phyloP scores from a whole-genome alignment of 306 rosid genomes.

The Mimosa bimucronata region DNA sequence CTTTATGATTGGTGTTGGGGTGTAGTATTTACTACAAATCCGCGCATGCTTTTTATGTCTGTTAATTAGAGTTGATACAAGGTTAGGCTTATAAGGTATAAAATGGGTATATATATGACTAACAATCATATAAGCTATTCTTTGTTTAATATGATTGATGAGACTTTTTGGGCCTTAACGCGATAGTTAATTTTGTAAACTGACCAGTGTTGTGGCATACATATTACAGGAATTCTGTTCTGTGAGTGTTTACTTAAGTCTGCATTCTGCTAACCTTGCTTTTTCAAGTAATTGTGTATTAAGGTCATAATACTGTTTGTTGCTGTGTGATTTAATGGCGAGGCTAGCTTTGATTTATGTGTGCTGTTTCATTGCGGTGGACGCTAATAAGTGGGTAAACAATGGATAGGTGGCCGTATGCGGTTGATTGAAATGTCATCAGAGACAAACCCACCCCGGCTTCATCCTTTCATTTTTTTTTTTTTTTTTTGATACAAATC shows the following conservation, averaged over 20 bases:
- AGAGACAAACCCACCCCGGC: constrained; percentile 11
- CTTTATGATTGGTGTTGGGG: neutral
- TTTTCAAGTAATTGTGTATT: neutral
- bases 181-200: neutral
- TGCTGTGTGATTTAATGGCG: constrained; percentile 18
- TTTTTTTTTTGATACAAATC: too few species aligned
- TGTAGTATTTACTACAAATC: neutral
- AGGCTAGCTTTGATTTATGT: constrained; percentile 19
- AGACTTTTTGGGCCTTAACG: neutral
- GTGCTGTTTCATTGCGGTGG: neutral
- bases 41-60: neutral
- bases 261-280: neutral
- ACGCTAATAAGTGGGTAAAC: neutral
- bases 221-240: neutral
- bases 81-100: too few species aligned
- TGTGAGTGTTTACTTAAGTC: constrained; percentile 3
- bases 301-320: neutral
- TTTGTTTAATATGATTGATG: too few species aligned
- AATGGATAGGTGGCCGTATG: constrained; percentile 27
- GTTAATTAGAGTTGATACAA: too few species aligned
- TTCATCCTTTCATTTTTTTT: too few species aligned
- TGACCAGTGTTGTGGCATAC: neutral
- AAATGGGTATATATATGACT: too few species aligned
- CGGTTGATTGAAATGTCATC: neutral
- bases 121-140: neutral